phyloP scores from a whole-genome alignment of 345 rosid genomes.

The Carallia brachiata region DNA sequence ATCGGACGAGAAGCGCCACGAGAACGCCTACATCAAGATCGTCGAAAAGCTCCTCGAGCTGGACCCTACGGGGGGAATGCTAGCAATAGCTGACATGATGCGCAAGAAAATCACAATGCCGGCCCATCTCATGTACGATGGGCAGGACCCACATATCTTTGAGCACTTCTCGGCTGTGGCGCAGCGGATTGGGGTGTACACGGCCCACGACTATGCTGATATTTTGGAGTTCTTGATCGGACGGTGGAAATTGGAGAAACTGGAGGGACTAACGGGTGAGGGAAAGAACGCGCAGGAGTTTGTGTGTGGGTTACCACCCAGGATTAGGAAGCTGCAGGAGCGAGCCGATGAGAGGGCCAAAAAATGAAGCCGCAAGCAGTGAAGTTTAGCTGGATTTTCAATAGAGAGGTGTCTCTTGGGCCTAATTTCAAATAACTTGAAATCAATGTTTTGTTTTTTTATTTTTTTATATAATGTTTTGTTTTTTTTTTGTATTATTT shows the following conservation, averaged over 20 bases:
- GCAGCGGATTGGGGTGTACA: conserved; percentile 64
- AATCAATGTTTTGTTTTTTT: not conserved
- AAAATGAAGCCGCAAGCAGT: conserved; percentile 35
- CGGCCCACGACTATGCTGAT: conserved; percentile 64
- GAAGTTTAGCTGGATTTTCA: conserved; percentile 68
- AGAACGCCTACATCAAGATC: conserved; percentile 51
- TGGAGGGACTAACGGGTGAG: conserved; percentile 55
- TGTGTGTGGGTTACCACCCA: conserved; percentile 48
- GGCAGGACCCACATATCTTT: conserved; percentile 50
- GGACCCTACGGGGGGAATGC: conserved; percentile 49
- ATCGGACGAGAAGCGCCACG: conserved; percentile 72
- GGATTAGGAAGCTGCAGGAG: conserved; percentile 61
- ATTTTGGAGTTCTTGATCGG: conserved; percentile 56
- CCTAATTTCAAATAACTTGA: too few relatives aligned
- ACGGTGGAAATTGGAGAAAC: conserved; percentile 64
- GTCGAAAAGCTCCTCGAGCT: conserved; percentile 63
- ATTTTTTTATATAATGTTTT: not conserved
- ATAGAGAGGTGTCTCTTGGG: conserved; percentile 36
- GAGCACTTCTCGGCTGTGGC: conserved; percentile 65
- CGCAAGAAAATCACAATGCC: conserved; percentile 67
- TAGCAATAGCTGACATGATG: conserved; percentile 61
- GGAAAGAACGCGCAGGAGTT: conserved; percentile 61
- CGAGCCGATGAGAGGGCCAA: conserved; percentile 54
- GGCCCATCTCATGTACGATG: conserved; percentile 67
- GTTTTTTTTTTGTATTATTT: not conserved